These are phyloP conservation scores for Cryptococcus wingfieldii DNA, from an alignment of 1,284 basidiomycete species.

Conservation along the genomic window DNA sequence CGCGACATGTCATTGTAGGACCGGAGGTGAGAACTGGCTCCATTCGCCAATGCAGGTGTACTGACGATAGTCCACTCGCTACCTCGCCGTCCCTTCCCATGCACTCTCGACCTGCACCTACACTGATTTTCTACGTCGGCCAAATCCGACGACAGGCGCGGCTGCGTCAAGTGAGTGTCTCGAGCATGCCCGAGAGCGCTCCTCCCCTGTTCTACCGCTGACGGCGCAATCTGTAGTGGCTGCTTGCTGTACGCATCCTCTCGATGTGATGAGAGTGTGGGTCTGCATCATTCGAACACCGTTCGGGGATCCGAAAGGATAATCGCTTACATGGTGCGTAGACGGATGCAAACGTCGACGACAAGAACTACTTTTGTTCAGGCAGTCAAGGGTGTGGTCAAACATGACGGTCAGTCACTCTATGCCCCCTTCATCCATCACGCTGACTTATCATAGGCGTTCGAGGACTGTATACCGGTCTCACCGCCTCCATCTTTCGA, in stretches of 20 bases:
- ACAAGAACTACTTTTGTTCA: constrained; percentile 30
- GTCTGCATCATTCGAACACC: constrained; percentile 2
- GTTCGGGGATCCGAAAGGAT: background rate
- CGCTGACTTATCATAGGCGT: constrained; percentile 27
- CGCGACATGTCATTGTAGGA: constrained; percentile 5
- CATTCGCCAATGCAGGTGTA: background rate
- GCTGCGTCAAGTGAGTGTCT: constrained; percentile 31
- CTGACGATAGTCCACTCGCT: background rate
- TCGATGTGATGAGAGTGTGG: constrained; percentile 82
- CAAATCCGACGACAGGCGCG: constrained; percentile 20
- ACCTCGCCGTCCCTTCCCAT: background rate
- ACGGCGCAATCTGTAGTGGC: constrained; percentile 59
- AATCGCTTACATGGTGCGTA: constrained; percentile 9
- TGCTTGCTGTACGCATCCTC: constrained; percentile 75
- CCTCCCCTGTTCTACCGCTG: constrained; percentile 1
- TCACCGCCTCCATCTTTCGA: constrained; percentile 46
- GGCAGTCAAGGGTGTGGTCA: constrained; percentile 29
- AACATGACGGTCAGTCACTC: constrained; percentile 30
- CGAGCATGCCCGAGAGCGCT: no score
- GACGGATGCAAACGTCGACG: constrained; percentile 45
- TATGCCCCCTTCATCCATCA: background rate
- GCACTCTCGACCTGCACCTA: background rate
- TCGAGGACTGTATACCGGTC: constrained; percentile 46
- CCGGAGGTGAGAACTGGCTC: constrained; percentile 17
- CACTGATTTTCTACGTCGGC: constrained; percentile 6